Base-by-base conservation (phyloP, 495 filamentous ascomycete species). In the Penicillium paxilli region DNA sequence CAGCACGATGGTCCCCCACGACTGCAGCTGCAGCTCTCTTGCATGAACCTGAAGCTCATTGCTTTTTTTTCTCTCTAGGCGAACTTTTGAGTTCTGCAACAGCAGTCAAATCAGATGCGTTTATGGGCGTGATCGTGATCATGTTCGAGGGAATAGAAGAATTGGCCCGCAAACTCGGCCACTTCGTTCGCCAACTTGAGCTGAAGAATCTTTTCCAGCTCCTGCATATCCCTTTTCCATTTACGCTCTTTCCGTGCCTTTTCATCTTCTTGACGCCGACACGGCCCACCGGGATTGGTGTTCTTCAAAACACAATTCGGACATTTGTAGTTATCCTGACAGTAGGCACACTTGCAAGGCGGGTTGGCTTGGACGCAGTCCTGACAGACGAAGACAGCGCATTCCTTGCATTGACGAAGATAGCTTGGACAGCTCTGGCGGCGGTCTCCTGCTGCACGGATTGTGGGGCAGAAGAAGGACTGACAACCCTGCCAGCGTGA, bases 401-500 rank as follows among this genome's bases (percentile, higher is more conserved):
- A 85, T 30, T 66, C 70, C n/a, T 70, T 72, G 65, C 82, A 85
- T 66, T 83, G 76, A 23, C 73, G 74, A 5, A 82, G 60, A 17
- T 73, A 57, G 47, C 75, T 78, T 2, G 70, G 66, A 57, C 81
- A 84, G 25, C 75, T 65, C 33, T 74, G 72, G 4, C 80, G 72
- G 26, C 75, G 73, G 58, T 85, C 82, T 5, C 79, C 77, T 12
- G 78, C 55, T 2, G 74, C 68, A 19, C 79, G 72, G 28, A 73
- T 75, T 40, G 72, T 71, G 2, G 79, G 81, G 49, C 82, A 85
- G 54, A 81, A 80, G 60, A 81, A 83, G 3, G 79, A 76, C 42
- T 80, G 80, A 53, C 82, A 85, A 24, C 82, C 82, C 63, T 79
- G 75, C 82, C 82, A 83, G 52, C 72, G 75, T 12, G 62, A 54